Percentiles rank a stretch among this genome's conserved stretches.
These are phyloP conservation scores for Cryptosporidium felis DNA, from an alignment of 169 alveolate genomes.

Conservation along the genomic window DNA sequence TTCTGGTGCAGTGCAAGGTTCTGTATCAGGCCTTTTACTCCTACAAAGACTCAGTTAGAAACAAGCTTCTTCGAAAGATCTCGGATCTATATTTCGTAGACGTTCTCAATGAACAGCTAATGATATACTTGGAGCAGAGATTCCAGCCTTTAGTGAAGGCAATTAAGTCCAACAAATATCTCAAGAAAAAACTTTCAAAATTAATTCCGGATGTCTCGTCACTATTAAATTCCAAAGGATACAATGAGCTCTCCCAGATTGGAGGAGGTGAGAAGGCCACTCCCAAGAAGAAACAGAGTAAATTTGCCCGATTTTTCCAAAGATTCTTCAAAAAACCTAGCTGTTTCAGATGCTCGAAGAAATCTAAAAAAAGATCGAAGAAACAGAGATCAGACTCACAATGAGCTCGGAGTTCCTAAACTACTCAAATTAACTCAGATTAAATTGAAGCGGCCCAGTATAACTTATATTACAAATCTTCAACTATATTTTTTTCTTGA, in stretches of 20 bases:
- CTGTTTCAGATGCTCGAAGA: background rate
- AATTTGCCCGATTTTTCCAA: background rate
- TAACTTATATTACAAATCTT: background rate
- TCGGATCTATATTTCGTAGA: constrained; percentile 12
- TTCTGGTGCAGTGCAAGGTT: constrained; percentile 23
- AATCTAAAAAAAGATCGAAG: constrained; percentile 16
- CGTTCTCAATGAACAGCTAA: constrained; percentile 18
- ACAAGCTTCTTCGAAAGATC: constrained; percentile 18
- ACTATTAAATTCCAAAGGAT: background rate
- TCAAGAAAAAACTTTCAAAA: constrained; percentile 12
- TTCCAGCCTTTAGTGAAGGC: constrained; percentile 39
- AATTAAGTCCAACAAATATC: constrained; percentile 22
- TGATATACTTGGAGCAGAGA: background rate
- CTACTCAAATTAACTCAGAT: background rate
- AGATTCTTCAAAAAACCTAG: constrained; percentile 44
- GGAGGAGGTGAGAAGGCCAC: background rate
- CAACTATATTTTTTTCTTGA: background rate
- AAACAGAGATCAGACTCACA: background rate
- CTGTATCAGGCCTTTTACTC: constrained; percentile 44
- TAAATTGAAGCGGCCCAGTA: background rate
- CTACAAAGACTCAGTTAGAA: constrained; percentile 22
- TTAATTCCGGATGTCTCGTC: background rate
- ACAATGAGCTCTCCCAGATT: background rate
- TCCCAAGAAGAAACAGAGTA: background rate
- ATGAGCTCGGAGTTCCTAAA: too few relatives aligned